A percentile compares a stretch with the other conserved stretches of the same genome.
phyloP scores from a whole-genome alignment of 495 filamentous ascomycete species.

The Hamigera avellanea region DNA sequence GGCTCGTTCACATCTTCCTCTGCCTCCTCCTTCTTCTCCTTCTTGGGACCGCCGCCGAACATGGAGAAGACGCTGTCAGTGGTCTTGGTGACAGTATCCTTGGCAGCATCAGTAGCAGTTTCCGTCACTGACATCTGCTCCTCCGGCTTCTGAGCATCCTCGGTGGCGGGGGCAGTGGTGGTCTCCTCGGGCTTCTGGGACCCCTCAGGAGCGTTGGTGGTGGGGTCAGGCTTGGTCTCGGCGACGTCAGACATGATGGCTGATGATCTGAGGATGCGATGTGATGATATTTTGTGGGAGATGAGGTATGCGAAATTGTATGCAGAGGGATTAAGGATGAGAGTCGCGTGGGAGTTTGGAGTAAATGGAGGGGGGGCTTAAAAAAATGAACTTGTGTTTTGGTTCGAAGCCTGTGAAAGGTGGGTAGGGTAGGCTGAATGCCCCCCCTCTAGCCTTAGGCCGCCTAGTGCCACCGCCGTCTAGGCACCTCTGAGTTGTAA shows the following conservation, averaged over 20 bases:
- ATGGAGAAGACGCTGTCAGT: constrained; percentile 83
- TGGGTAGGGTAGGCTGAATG: constrained; percentile 10
- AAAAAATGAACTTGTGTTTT: constrained; percentile 17
- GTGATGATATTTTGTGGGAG: not conserved
- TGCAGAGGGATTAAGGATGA: not conserved
- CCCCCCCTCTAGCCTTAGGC: constrained; percentile 7
- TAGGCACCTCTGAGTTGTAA: too few relatives aligned
- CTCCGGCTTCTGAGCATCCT: constrained; percentile 19
- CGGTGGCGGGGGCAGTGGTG: constrained; percentile 18
- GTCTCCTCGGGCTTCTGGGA: constrained; percentile 28
- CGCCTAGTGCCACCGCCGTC: constrained; percentile 12
- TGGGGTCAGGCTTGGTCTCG: constrained; percentile 38
- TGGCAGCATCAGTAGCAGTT: constrained; percentile 28
- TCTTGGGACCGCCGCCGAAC: constrained; percentile 88
- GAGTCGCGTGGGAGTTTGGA: constrained; percentile 1
- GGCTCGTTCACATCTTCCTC: constrained; percentile 66
- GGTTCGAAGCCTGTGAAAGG: constrained; percentile 3
- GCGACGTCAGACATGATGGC: constrained; percentile 36
- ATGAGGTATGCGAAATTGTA: not conserved
- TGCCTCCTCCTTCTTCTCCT: constrained; percentile 70
- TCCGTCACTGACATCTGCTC: constrained; percentile 27
- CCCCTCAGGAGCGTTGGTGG: constrained; percentile 31
- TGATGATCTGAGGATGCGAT: too few relatives aligned
- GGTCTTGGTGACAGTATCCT: constrained; percentile 42
- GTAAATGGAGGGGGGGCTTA: constrained; percentile 7